Percentiles rank a stretch among this genome's conserved stretches.
Evolutionary conservation across 2,329 filamentous ascomycete species (phyloP).

Genomic region (Camptophora hylomeconis): DNA sequence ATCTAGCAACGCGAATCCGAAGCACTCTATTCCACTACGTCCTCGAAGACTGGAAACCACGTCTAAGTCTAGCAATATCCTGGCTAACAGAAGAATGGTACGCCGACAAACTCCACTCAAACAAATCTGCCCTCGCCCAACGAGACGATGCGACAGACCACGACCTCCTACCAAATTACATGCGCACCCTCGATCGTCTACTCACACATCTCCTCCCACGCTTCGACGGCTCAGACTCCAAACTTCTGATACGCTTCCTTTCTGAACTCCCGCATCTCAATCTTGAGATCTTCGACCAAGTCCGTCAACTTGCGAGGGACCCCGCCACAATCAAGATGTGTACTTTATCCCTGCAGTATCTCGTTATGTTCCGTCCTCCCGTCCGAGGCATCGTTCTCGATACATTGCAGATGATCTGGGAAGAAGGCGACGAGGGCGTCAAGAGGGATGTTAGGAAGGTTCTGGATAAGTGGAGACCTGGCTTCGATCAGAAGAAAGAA

Average conservation of each 20-base stretch:
- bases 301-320: slow-evolving; percentile 51
- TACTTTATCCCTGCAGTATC: slow-evolving; percentile 44
- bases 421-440: slow-evolving; percentile 37
- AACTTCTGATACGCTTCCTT: slow-evolving; percentile 77
- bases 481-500: slow-evolving; percentile 11
- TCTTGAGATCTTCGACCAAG: slow-evolving; percentile 54
- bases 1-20: too few relatives aligned
- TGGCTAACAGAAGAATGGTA: slow-evolving; percentile 99
- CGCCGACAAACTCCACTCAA: slow-evolving; percentile 56
- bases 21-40: slow-evolving; percentile 74
- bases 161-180: slow-evolving; percentile 46
- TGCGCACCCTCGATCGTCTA: slow-evolving; percentile 65
- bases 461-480: slow-evolving; percentile 42
- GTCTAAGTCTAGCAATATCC: slow-evolving; percentile 78
- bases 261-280: slow-evolving; percentile 81
- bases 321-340: slow-evolving; percentile 49
- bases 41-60: slow-evolving; percentile 78
- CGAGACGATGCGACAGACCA: slow-evolving; percentile 35
- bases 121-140: slow-evolving; percentile 29
- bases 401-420: slow-evolving; percentile 45
- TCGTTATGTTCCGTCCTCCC: slow-evolving; percentile 47
- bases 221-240: slow-evolving; percentile 70
- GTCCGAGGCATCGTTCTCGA: slow-evolving; percentile 44
- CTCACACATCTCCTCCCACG: slow-evolving; percentile 83
- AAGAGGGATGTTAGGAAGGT: slow-evolving; percentile 39